phyloP scores from a whole-genome alignment of 768 basidiomycete genomes.

The Kwoniella europaea region DNA sequence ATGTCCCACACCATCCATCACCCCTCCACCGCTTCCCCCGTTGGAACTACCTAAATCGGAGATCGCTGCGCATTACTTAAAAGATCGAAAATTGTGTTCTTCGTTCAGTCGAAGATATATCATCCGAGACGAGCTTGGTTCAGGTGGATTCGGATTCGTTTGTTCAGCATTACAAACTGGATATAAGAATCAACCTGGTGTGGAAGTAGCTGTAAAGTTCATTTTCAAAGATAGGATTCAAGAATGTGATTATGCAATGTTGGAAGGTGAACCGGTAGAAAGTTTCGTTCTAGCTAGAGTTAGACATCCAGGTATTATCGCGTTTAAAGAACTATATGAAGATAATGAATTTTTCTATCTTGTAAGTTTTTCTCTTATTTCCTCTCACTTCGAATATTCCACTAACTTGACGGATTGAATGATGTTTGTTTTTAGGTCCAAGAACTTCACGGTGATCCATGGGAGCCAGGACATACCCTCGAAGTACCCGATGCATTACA shows the following conservation, averaged over 20 bases:
- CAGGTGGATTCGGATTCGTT: conserved; percentile 94
- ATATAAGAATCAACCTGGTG: conserved; percentile 58
- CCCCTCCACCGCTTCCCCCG: neutral
- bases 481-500: conserved; percentile 11
- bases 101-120: conserved; percentile 53
- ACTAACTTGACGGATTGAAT: neutral
- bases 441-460: conserved; percentile 90
- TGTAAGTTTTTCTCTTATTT: conserved; percentile 61
- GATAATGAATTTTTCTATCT: conserved; percentile 84
- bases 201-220: conserved; percentile 92
- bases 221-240: conserved; percentile 75
- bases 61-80: conserved; percentile 34
- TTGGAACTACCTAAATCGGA: conserved; percentile 23
- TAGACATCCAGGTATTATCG: conserved; percentile 80
- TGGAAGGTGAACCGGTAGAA: conserved; percentile 68
- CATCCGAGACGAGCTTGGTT: conserved; percentile 66
- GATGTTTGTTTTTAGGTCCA: conserved; percentile 67
- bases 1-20: conserved; percentile 10
- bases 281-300: conserved; percentile 72
- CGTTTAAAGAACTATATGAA: conserved; percentile 81
- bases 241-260: conserved; percentile 30
- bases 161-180: conserved; percentile 75
- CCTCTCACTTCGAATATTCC: neutral
- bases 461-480: conserved; percentile 60
- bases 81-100: conserved; percentile 37